A percentile compares a stretch with the other conserved stretches of the same genome.
Conservation (phyloP, 768 basidiomycete genomes). For the Omphalotus guepiniiformis region DNA sequence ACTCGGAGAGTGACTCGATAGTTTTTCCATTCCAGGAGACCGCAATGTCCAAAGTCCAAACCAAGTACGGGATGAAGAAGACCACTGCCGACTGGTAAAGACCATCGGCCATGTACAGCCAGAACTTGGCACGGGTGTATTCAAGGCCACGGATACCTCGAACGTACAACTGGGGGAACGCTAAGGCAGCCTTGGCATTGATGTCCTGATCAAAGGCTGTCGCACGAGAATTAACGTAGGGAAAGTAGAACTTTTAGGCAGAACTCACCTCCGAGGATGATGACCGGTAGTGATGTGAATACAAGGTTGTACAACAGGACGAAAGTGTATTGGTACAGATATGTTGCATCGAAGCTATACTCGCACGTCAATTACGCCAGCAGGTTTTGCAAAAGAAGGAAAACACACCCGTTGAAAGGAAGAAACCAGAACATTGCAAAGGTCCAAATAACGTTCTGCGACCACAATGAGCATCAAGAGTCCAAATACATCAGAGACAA, state of each 20-base stretch:
- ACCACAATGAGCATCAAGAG: slow-evolving; percentile 9
- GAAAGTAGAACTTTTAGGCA: background rate
- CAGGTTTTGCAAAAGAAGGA: slow-evolving; percentile 3
- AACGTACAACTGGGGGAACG: slow-evolving; percentile 94
- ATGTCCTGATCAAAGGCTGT: slow-evolving; percentile 94
- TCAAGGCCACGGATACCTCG: slow-evolving; percentile 92
- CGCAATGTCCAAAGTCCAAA: slow-evolving; percentile 61
- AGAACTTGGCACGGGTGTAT: slow-evolving; percentile 89
- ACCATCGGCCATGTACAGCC: slow-evolving; percentile 93
- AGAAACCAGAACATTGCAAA: slow-evolving; percentile 93
- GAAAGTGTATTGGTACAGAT: slow-evolving; percentile 93
- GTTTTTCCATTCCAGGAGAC: slow-evolving; percentile 75
- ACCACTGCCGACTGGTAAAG: slow-evolving; percentile 88
- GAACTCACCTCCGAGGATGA: slow-evolving; percentile 75
- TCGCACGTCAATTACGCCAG: slow-evolving; percentile 12
- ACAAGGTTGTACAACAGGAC: slow-evolving; percentile 86
- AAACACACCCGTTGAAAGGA: slow-evolving; percentile 72
- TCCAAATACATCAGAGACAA: background rate
- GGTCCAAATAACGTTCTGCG: slow-evolving; percentile 88
- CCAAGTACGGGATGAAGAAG: slow-evolving; percentile 81
- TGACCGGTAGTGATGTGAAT: slow-evolving; percentile 93
- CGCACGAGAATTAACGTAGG: slow-evolving; percentile 10
- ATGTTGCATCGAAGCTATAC: slow-evolving; percentile 86
- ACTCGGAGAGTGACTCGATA: slow-evolving; percentile 78
- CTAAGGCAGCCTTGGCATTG: slow-evolving; percentile 82